Evolutionary conservation across 2,329 filamentous ascomycete species (phyloP), one percentile per base, ranked within the genome.

Genomic region (Trichophyton verrucosum): DNA sequence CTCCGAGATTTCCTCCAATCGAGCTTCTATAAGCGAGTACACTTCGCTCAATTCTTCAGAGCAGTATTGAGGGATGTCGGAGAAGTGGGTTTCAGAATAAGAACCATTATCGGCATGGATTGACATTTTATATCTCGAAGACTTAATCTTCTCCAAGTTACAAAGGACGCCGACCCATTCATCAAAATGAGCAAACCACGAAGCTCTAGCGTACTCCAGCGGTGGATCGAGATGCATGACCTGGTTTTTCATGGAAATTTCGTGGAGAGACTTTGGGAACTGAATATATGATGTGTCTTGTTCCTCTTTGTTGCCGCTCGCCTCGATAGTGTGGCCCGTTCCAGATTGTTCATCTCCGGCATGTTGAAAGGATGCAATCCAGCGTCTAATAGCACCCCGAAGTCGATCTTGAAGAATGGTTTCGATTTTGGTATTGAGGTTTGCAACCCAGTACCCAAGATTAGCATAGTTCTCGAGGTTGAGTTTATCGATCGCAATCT

Each of bases 401-500:
- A 99, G 80, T 38, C 94, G 88, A n/a, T 83, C 78, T 33, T 91
- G 82, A 20, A 99, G 79, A 57, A 89, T 88, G 0, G 81, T 76
- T 72, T 96, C 90, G 61, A 99, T 91, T 67, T 89, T 87, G 51
- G 82, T 77, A 70, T 99, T 99, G 77, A 96, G 84, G 62, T 87
- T 83, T 38, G 86, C 81, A 9, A 99, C 94, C 92, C 94, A 99
- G 67, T 85, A 88, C 17, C 86, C 82, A 55, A 99, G 82, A 68
- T 99, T 99, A 62, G 94, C 87, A 67, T 96, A 99, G 69, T 94
- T 92, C 71, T 99, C 92, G 61, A 99, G 76, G 68, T 97, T 97
- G 59, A 99, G 82, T 76, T 96, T 91, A 77, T 99, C 95, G 42
- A 99, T 91, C 17, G 91, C 87, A 60, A 87, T 86, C 72, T 99